Evolutionary conservation across 2,329 filamentous ascomycete species (phyloP).

Genomic region (Ramularia endophylla): DNA sequence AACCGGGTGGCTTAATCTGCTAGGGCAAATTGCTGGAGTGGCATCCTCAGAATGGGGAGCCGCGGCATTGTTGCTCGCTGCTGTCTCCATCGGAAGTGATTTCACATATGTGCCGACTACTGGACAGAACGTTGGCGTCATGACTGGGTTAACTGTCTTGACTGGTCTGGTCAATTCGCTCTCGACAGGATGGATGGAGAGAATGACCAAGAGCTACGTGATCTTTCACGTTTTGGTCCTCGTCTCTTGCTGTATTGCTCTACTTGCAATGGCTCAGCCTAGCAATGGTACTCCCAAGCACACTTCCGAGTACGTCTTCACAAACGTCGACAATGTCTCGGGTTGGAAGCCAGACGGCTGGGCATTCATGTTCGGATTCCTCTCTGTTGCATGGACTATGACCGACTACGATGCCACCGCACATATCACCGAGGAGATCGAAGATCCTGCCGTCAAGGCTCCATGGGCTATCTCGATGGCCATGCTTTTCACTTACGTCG

Average conservation of each 20-base stretch:
- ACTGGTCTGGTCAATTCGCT: conserved; percentile 51
- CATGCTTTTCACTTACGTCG: conserved; percentile 51
- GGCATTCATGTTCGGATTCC: conserved; percentile 55
- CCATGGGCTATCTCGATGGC: conserved; percentile 53
- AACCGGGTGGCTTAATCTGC: conserved; percentile 32
- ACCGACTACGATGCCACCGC: conserved; percentile 49
- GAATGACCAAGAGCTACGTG: conserved; percentile 53
- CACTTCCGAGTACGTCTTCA: conserved; percentile 50
- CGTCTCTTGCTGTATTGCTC: conserved; percentile 46
- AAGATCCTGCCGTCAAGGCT: conserved; percentile 46
- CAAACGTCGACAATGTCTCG: conserved; percentile 45
- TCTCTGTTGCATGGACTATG: conserved; percentile 57
- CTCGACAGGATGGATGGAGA: conserved; percentile 53
- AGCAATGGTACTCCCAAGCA: conserved; percentile 42
- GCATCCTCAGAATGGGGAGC: conserved; percentile 54
- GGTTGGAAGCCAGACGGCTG: conserved; percentile 52
- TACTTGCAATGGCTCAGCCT: conserved; percentile 42
- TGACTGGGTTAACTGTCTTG: conserved; percentile 49
- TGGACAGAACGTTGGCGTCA: conserved; percentile 48
- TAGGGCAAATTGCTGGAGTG: conserved; percentile 50
- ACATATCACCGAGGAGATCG: conserved; percentile 49
- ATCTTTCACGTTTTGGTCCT: conserved; percentile 52
- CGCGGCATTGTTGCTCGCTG: conserved; percentile 51
- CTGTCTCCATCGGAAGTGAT: conserved; percentile 43
- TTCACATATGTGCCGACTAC: conserved; percentile 36